Base-by-base conservation (phyloP, 768 basidiomycete genomes). In the Tylopilus vinaceipallidus region DNA sequence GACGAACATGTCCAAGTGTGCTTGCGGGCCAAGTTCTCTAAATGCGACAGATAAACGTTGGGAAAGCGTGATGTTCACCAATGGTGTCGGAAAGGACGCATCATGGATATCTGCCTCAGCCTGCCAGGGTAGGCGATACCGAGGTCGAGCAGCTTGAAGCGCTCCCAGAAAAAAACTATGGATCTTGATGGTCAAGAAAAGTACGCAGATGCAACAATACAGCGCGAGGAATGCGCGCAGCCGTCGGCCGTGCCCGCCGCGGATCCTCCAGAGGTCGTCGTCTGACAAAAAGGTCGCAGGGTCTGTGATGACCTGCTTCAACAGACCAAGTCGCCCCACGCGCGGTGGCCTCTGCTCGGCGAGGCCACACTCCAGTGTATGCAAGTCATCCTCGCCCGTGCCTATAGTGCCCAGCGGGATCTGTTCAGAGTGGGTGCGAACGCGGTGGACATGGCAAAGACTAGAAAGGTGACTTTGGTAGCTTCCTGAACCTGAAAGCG, bases 391-490 rank as follows among this genome's bases (percentile, higher is more conserved):
- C 40, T 58, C 49, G 11, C 40, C 44, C 2, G 43, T 41, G 26
- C 47, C 35, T 14, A 20, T 11, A 3, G 43, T 7, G 6, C 43
- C 42, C 22, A 59, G 46, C 41, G 56, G 26, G 17, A 58, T 52
- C 29, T 60, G 64, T 17, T 58, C 63, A 12, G 64, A 66, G 39
- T 56, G 38, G n/a, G 56, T 64, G 41, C 53, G 62, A 29, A 56
- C 62, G 55, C 77, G 77, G 47, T 77, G 73, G 29, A 72, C 65
- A 14, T 75, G 71, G 19, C 73, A 73, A 11, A 70, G 63, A 17
- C 64, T 65, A 14, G 76, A 79, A 29, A 77, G 65, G 57, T 76
- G 72, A 42, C 72, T 75, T 47, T 77, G 76, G 50, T 77, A 69
- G 51, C 73, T 76, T 39, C 73, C 71, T 24, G 70, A 73, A 22